Evolutionary conservation across 1,284 basidiomycete species (phyloP), one percentile per base, ranked within the genome.

Genomic region (Pulchroboletus neoregius): DNA sequence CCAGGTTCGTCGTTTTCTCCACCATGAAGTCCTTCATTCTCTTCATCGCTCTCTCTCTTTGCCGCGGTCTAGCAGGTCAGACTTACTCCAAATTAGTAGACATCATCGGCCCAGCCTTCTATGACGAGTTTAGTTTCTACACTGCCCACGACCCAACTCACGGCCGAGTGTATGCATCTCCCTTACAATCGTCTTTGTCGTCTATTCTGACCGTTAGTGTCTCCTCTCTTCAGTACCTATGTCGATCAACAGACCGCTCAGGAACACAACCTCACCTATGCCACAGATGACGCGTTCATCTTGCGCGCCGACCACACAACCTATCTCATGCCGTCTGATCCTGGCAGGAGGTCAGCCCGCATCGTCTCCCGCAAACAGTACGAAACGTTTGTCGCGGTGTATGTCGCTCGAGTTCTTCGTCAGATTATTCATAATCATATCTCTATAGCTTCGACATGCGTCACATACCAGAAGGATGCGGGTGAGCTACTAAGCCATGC

Each of bases 221-320:
- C 7, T 20, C 23, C n/a, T n/a, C 16, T 31, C 27, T 5, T 13
- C 35, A 70, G 68, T 9, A 66, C 57, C 46, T 71, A 72, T 44
- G 63, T 72, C 43, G 46, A 60, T 49, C 46, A 54, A 44, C 28
- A 53, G 9, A 61, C 55, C 2, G 71, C 71, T 3, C 43, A 56
- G 34, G 16, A 51, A 5, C 27, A 55, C 22, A 70, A 70, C 47
- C 55, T 72, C 26, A 66, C 65, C 13, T 67, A 58, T 45, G 62
- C 60, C 8, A 57, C 55, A 12, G 26, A 43, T 4, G 43, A 60
- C 52, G 52, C 63, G 3, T 70, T 72, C 47, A 42, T 70, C 43
- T 51, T 72, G 46, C 68, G 68, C 8, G 66, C 66, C 0, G 70
- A 71, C 49, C 28, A 64, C 43, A 61, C 53, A 1, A 62, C 63